Conservation (phyloP, 2,329 filamentous ascomycete genomes). For the Paracoccidioides brasiliensis region DNA sequence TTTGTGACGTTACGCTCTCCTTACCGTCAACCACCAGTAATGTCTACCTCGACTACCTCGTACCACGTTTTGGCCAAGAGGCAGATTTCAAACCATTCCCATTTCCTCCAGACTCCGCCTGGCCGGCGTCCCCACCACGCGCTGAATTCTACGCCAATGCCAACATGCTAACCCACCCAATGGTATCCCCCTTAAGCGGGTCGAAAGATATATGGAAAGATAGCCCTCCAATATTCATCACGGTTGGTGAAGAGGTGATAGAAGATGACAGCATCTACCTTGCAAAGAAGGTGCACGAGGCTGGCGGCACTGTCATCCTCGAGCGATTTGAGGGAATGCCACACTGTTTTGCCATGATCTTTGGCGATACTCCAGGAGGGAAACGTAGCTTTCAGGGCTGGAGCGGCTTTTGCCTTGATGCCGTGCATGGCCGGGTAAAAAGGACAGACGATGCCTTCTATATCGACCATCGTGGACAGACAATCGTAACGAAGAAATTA, state of each 20-base stretch:
- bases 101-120: slow-evolving; percentile 24
- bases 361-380: slow-evolving; percentile 36
- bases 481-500: slow-evolving; percentile 20
- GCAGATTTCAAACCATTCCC: slow-evolving; percentile 16
- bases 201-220: slow-evolving; percentile 27
- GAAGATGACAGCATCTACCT: slow-evolving; percentile 29
- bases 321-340: slow-evolving; percentile 36
- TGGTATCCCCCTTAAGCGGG: slow-evolving; percentile 28
- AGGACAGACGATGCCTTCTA: slow-evolving; percentile 18
- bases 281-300: slow-evolving; percentile 28
- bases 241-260: slow-evolving; percentile 30
- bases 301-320: slow-evolving; percentile 25
- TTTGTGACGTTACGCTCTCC: slow-evolving; percentile 31
- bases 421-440: slow-evolving; percentile 17
- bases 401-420: slow-evolving; percentile 39
- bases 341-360: slow-evolving; percentile 43
- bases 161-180: slow-evolving; percentile 26
- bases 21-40: slow-evolving; percentile 29
- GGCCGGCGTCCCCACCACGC: slow-evolving; percentile 31
- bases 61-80: slow-evolving; percentile 16
- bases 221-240: slow-evolving; percentile 30
- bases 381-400: slow-evolving; percentile 43
- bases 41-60: slow-evolving; percentile 29
- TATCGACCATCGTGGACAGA: slow-evolving; percentile 19
- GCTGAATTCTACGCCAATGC: slow-evolving; percentile 32